A percentile compares a stretch with the other conserved stretches of the same genome.
Evolutionary conservation across 495 filamentous ascomycete species (phyloP).

Genomic region (Aspergillus nidulans): DNA sequence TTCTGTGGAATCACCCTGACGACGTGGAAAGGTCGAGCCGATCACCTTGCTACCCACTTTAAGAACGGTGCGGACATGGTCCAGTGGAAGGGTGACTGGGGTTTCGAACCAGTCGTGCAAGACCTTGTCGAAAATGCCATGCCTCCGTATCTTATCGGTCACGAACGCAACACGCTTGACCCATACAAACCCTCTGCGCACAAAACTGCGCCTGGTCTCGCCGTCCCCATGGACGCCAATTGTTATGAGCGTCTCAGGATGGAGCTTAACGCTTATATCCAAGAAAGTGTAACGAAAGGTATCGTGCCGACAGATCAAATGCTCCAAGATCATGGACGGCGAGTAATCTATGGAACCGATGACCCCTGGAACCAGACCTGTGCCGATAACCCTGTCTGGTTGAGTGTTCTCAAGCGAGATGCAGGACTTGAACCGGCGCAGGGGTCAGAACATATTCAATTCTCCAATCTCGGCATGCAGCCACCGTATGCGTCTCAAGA

Average conservation of each 20-base stretch:
- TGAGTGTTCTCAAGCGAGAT: conserved; percentile 64
- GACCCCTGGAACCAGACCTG: conserved; percentile 72
- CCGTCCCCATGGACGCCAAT: conserved; percentile 35
- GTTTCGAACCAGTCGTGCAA: conserved; percentile 64
- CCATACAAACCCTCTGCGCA: conserved; percentile 31
- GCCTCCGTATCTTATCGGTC: conserved; percentile 53
- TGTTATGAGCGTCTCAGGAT: conserved; percentile 50
- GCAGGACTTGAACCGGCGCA: conserved; percentile 44
- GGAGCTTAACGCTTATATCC: conserved; percentile 55
- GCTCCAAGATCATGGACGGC: conserved; percentile 58
- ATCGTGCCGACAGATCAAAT: conserved; percentile 55
- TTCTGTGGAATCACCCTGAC: conserved; percentile 64
- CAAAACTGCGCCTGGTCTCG: conserved; percentile 19
- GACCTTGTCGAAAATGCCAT: conserved; percentile 69
- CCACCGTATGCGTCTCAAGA: conserved; percentile 36
- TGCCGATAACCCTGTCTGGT: conserved; percentile 61
- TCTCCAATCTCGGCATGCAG: conserved; percentile 36
- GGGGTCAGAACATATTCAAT: conserved; percentile 32
- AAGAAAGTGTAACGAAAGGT: conserved; percentile 43
- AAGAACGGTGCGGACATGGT: conserved; percentile 67
- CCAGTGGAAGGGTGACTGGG: conserved; percentile 78
- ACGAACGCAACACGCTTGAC: conserved; percentile 34
- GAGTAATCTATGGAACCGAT: conserved; percentile 60
- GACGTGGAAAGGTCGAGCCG: conserved; percentile 67
- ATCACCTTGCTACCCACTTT: conserved; percentile 71